Evolutionary conservation across 73 alveolate species (phyloP).

Genomic region (Loxodes magnus): DNA sequence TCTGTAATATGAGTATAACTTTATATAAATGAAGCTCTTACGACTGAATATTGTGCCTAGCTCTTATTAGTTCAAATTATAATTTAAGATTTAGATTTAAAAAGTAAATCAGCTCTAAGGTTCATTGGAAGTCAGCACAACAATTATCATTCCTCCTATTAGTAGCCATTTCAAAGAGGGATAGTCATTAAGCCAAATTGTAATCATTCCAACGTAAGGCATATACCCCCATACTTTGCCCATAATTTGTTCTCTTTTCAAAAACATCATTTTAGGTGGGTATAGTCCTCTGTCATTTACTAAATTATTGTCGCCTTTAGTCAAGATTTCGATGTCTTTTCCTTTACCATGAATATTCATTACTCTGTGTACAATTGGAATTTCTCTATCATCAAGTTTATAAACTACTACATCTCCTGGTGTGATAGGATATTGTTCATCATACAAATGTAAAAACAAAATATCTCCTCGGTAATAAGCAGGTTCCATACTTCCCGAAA

Average conservation of each 20-base stretch:
- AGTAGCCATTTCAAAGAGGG: conserved; percentile 73
- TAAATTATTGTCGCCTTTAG: conserved; percentile 95
- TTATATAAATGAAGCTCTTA: too few species aligned
- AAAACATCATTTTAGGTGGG: conserved; percentile 75
- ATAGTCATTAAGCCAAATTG: conserved; percentile 87
- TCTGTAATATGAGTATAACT: too few species aligned
- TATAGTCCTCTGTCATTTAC: conserved; percentile 95
- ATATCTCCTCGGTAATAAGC: conserved; percentile 95
- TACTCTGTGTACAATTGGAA: conserved; percentile 96
- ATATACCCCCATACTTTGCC: conserved; percentile 85
- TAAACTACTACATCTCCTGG: conserved; percentile 94
- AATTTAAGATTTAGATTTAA: too few species aligned
- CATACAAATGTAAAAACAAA: conserved; percentile 58
- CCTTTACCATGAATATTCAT: conserved; percentile 46
- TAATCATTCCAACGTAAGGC: conserved; percentile 94
- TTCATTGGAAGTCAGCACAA: conserved; percentile 77
- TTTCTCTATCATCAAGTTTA: conserved; percentile 69
- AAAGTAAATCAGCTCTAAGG: conserved; percentile 50
- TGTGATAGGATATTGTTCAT: conserved; percentile 40
- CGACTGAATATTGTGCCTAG: too few species aligned
- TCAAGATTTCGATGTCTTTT: conserved; percentile 29
- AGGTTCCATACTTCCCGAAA: conserved; percentile 95
- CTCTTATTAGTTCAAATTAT: too few species aligned
- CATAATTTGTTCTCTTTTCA: conserved; percentile 57
- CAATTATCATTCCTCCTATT: conserved; percentile 75